Evolutionary conservation across 75 land plant genomes (phyloP).

Genomic region (Sequoiadendron giganteum): DNA sequence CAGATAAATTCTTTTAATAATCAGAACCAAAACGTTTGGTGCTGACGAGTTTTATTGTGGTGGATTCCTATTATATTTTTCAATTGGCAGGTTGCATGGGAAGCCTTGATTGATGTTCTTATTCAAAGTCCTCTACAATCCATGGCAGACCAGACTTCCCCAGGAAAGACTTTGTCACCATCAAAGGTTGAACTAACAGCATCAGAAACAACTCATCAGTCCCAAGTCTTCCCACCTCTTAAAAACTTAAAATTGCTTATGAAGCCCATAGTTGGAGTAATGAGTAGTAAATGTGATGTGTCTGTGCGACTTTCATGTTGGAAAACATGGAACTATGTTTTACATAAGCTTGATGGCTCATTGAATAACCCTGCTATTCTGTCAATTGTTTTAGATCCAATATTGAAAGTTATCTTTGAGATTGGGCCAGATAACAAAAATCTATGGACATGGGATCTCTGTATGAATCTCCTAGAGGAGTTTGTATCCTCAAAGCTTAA

Average conservation of each 20-base stretch:
- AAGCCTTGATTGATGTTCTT: conserved; percentile 54
- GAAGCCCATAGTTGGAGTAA: conserved; percentile 53
- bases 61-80: background rate
- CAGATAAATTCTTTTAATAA: background rate
- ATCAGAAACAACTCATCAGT: conserved; percentile 13
- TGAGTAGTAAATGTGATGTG: conserved; percentile 46
- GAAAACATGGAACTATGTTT: conserved; percentile 56
- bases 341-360: conserved; percentile 43
- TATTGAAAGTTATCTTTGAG: conserved; percentile 41
- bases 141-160: conserved; percentile 1
- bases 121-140: conserved; percentile 9
- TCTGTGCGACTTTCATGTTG: conserved; percentile 44
- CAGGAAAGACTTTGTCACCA: conserved; percentile 11
- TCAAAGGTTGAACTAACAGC: background rate
- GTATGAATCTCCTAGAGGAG: conserved; percentile 48
- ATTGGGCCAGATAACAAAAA: conserved; percentile 31
- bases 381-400: conserved; percentile 38
- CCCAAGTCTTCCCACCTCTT: conserved; percentile 6
- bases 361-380: conserved; percentile 33
- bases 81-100: conserved; percentile 65
- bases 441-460: conserved; percentile 41
- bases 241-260: conserved; percentile 59
- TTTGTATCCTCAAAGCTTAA: conserved; percentile 24
- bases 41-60: background rate
- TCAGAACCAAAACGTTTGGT: background rate